Base-by-base conservation (phyloP, 306 rosid species). In the Quillaja saponaria region DNA sequence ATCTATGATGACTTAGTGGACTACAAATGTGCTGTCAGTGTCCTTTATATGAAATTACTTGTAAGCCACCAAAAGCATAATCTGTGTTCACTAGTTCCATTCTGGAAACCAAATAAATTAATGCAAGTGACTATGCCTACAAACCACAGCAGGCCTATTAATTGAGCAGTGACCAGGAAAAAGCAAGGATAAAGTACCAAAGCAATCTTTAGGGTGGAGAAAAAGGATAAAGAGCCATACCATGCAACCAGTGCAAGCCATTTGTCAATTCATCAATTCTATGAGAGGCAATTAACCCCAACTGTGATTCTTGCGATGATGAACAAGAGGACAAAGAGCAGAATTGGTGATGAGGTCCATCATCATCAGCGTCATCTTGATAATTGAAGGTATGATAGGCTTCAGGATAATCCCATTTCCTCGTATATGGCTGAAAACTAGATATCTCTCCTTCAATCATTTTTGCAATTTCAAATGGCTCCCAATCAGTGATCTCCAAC, bases 371-470 rank as follows among this genome's bases (percentile, higher is more conserved):
- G 12, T 77, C 78, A 13, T 81, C 78, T n/a, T 74, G 83, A 78
- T 81, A 76, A 69, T 63, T 78, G 49, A 61, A 74, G 48, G 78
- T 69, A 46, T 69, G 79, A 61, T 65, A 63, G 41, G 70, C 21
- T 47, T 74, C 80, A 42, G 65, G 44, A 52, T 45, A 59, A 64
- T 68, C 75, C 52, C 69, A 37, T 39, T 61, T 65, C 68, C 76
- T 80, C 82, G 84, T 69, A 31, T 76, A 69, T 10, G 97, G 97
- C 33, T 82, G 67, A 28, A 88, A 64, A 21, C 80, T 68, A 28
- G 82, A 84, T 53, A 88, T 78, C 76, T 83, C 97, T 49, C 73
- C 95, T 78, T 91, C 86, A 44, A 91, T 90, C 94, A 87, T 87
- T 49, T 71, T 73, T 3, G 96, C 90, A 66, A 90, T 90, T 72